Evolutionary conservation across 805 yeast genomes (phyloP), one percentile per base, ranked within the genome.

Genomic region (Wickerhamiella cacticola): DNA sequence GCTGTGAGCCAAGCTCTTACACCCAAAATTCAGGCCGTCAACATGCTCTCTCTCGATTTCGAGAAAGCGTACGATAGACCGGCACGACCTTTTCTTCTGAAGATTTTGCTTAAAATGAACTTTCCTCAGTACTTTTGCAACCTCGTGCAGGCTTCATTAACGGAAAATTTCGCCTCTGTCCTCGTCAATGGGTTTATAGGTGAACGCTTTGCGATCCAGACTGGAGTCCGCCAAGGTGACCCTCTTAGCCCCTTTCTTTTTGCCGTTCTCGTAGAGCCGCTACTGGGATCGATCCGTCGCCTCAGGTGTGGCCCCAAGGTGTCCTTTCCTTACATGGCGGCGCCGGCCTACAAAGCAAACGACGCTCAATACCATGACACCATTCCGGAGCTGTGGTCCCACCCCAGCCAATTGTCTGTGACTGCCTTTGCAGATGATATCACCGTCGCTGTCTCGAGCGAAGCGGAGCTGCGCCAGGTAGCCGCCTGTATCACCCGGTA

Each of bases 161-260:
- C 24, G 12, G 13, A 40, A 8, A 40, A 22, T n/a, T 9, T 4
- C 3, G 24, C 23, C 16, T 6, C 19, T 2, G 18, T 40, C 24
- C 15, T 25, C 2, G 15, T 40, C 5, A 40, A 40, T 18, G 44
- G 44, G 13, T 34, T 26, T 28, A 6, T 40, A 4, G 44, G 44
- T 6, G 24, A 15, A 5, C 5, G 9, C 24, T 40, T 40, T n/a
- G 23, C 34, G 4, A 19, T 28, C 13, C 5, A 9, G 16, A 40
- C 44, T 6, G 44, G 44, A 12, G 44, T 40, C 6, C 29, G 44
- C n/a, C 44, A 40, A 24, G 44, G 44, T 25, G 34, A 40, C 34
- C 34, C 44, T 4, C 3, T 26, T 4, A 40, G 44, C 24, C 35
- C 35, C 4, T 5, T 40, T 15, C 35, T 40, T 2, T 40, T 40